These are phyloP conservation scores for Podaxis rugospora DNA, from an alignment of 768 basidiomycete genomes.

Conservation along the genomic window DNA sequence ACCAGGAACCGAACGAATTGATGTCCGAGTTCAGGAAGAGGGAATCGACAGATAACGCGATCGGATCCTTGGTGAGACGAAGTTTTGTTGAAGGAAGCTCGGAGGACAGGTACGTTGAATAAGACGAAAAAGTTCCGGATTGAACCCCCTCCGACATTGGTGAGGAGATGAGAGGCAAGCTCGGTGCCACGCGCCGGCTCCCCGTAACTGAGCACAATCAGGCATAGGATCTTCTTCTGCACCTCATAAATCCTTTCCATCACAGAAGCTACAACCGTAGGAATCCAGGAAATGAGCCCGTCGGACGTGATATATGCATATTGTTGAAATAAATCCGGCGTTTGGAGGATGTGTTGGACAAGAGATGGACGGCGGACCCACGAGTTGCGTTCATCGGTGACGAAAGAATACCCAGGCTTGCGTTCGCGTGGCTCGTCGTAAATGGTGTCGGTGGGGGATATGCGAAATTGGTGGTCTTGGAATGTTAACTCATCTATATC, in stretches of 20 bases:
- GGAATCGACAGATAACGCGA: not conserved
- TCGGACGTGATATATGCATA: not conserved
- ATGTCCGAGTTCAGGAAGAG: not conserved
- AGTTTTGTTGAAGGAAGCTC: not conserved
- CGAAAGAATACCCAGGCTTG: not conserved
- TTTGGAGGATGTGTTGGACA: not conserved
- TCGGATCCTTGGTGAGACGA: not conserved
- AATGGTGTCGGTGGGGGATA: not conserved
- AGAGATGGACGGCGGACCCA: not conserved
- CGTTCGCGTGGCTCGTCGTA: not conserved
- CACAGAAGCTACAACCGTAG: not conserved
- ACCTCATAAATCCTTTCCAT: not conserved
- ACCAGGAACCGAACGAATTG: not conserved
- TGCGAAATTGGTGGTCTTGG: not conserved
- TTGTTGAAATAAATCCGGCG: not conserved
- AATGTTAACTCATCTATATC: slow-evolving; percentile 5
- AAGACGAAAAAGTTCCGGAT: not conserved
- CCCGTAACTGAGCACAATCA: slow-evolving; percentile 9
- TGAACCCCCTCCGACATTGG: not conserved
- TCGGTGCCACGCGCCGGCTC: slow-evolving; percentile 17
- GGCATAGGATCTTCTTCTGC: slow-evolving; percentile 8
- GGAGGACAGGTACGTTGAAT: not conserved
- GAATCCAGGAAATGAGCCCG: not conserved
- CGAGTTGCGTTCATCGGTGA: not conserved
- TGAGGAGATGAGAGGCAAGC: slow-evolving; percentile 12